phyloP scores from a whole-genome alignment of 208 protist genomes.

The Histomonas meleagridis region DNA sequence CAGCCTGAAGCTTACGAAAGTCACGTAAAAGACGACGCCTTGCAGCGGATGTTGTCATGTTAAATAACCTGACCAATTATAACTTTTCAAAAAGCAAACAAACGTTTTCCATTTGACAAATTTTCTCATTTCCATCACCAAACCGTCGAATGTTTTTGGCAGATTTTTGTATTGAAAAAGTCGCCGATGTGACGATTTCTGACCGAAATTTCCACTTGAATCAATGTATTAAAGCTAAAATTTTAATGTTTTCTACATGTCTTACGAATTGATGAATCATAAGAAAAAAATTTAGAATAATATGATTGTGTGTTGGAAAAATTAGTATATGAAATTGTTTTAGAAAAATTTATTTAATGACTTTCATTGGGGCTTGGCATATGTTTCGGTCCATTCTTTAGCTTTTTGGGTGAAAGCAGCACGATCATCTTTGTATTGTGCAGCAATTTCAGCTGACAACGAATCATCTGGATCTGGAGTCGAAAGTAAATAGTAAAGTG shows the following conservation, averaged over 20 bases:
- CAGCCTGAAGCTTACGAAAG: conserved; percentile 68
- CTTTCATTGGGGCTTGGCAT: not conserved
- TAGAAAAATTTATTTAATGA: not conserved
- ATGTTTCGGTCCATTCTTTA: not conserved
- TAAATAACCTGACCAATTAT: not conserved
- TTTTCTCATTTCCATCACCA: too few species aligned
- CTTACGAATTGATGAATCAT: too few species aligned
- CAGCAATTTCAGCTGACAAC: not conserved
- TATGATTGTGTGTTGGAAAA: too few species aligned
- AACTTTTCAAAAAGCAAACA: not conserved
- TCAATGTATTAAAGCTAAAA: too few species aligned
- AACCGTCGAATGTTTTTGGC: too few species aligned
- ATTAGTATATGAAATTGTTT: too few species aligned
- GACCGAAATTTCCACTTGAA: too few species aligned
- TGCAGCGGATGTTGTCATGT: conserved; percentile 54
- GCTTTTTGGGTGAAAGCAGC: not conserved
- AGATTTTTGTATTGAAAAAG: too few species aligned
- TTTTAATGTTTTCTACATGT: too few species aligned
- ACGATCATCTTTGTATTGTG: not conserved
- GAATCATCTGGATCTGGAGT: not conserved
- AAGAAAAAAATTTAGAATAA: too few species aligned
- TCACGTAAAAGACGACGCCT: conserved; percentile 68
- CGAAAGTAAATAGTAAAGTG: not conserved
- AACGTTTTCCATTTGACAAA: too few species aligned
- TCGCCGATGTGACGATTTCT: too few species aligned